Evolutionary conservation across 805 yeast genomes (phyloP).

Genomic region (Debaryomyces prosopidis): DNA sequence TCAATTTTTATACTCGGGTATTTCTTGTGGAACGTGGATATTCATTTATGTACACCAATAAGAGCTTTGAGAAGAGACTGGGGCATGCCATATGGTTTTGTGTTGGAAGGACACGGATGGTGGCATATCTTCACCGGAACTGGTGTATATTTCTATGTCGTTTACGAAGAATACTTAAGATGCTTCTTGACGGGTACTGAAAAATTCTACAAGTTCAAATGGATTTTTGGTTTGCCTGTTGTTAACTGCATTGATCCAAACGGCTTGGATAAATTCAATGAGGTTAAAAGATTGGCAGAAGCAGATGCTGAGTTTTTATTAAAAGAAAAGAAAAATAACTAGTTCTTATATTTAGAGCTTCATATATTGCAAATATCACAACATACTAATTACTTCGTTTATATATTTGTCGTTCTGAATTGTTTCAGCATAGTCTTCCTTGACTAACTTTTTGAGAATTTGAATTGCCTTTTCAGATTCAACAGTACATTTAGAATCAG

Average conservation of each 20-base stretch:
- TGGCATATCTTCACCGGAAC: conserved; percentile 90
- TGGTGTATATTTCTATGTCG: conserved; percentile 84
- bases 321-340: conserved; percentile 11
- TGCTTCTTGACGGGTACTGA: conserved; percentile 62
- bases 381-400: conserved; percentile 44
- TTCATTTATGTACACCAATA: conserved; percentile 68
- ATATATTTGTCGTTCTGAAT: conserved; percentile 40
- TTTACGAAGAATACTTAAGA: conserved; percentile 74
- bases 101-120: conserved; percentile 95
- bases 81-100: conserved; percentile 84
- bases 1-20: conserved; percentile 71
- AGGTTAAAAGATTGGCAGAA: conserved; percentile 16
- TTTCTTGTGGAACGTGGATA: conserved; percentile 86
- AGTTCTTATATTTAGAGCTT: background rate
- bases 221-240: conserved; percentile 64
- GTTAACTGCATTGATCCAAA: conserved; percentile 27
- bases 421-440: conserved; percentile 21
- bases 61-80: conserved; percentile 55
- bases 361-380: conserved; percentile 12
- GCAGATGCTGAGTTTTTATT: conserved; percentile 8
- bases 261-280: conserved; percentile 22
- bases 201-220: conserved; percentile 53
- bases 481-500: conserved; percentile 18
- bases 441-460: conserved; percentile 37
- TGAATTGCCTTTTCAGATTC: conserved; percentile 40